Evolutionary conservation across 75 land plant genomes (phyloP).

Genomic region (Selaginella tamariscina): DNA sequence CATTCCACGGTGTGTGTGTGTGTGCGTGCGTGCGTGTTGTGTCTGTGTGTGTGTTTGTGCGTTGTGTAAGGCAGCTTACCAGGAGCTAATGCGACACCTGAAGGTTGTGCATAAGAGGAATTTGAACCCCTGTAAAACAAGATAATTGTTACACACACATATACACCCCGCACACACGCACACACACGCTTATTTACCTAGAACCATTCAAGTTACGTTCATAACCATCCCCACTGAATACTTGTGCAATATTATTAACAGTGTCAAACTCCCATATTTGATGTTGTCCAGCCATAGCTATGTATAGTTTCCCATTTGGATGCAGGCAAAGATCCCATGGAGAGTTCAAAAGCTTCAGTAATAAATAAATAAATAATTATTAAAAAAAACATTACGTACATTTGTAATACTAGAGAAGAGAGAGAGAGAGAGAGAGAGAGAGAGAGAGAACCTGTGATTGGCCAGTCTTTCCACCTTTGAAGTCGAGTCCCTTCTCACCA

Average conservation of each 20-base stretch:
- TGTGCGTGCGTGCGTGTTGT: not conserved
- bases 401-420: not conserved
- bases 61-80: conserved; percentile 31
- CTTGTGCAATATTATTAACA: conserved; percentile 46
- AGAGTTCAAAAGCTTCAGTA: conserved; percentile 89
- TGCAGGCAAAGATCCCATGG: conserved; percentile 96
- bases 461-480: conserved; percentile 69
- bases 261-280: conserved; percentile 81
- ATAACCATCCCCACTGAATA: conserved; percentile 92
- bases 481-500: conserved; percentile 90
- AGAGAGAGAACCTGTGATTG: conserved; percentile 27
- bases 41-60: not conserved
- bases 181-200: conserved; percentile 28
- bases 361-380: too few species aligned
- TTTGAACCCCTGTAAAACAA: conserved; percentile 20
- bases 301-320: conserved; percentile 49
- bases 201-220: conserved; percentile 87
- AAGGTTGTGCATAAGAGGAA: conserved; percentile 94
- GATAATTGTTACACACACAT: conserved; percentile 1
- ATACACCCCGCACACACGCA: too few species aligned
- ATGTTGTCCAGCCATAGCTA: conserved; percentile 99
- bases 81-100: conserved; percentile 75
- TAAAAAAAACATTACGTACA: too few species aligned
- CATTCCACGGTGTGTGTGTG: not conserved
- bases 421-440: not conserved